Percentiles rank a stretch among this genome's conserved stretches.
Conservation (phyloP, 176 grass and related monocot genomes). For the Luzula sylvatica region DNA sequence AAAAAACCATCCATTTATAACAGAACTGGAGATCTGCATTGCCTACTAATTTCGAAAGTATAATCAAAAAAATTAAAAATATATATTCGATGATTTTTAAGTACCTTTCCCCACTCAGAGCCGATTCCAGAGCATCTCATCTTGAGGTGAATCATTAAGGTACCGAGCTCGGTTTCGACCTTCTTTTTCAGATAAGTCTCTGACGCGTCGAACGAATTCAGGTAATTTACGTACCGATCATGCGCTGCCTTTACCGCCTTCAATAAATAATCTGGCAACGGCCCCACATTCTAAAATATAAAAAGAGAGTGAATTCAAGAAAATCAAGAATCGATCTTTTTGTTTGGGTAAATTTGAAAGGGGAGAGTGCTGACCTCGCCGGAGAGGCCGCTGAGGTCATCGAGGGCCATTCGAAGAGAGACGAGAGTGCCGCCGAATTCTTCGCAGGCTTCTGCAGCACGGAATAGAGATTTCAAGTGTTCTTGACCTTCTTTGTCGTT, state of each 20-base stretch:
- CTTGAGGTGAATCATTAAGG: slow-evolving; percentile 97
- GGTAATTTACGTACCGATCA: slow-evolving; percentile 63
- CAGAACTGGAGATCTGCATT: too few species aligned
- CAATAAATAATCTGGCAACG: slow-evolving; percentile 69
- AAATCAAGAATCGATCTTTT: too few species aligned
- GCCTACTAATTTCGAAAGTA: too few species aligned
- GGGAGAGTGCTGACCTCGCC: slow-evolving; percentile 47
- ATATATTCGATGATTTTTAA: slow-evolving; percentile 1
- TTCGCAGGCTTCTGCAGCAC: slow-evolving; percentile 75
- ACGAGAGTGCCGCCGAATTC: slow-evolving; percentile 73
- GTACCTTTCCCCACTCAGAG: slow-evolving; percentile 86
- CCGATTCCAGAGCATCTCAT: slow-evolving; percentile 94
- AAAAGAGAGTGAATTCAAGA: too few species aligned
- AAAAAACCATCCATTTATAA: too few species aligned
- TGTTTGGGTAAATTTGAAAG: neutral
- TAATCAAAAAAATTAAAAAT: too few species aligned
- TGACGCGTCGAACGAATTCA: slow-evolving; percentile 61
- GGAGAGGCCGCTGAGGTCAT: slow-evolving; percentile 68
- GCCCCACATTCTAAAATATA: slow-evolving; percentile 54
- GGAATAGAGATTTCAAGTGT: slow-evolving; percentile 54
- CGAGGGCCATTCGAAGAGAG: slow-evolving; percentile 81
- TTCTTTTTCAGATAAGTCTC: slow-evolving; percentile 76
- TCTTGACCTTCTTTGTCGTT: slow-evolving; percentile 51
- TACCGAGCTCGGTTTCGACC: slow-evolving; percentile 85
- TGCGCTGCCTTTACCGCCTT: slow-evolving; percentile 80